Evolutionary conservation across 2,329 filamentous ascomycete genomes (phyloP).

Genomic region (Fusarium tupiense): DNA sequence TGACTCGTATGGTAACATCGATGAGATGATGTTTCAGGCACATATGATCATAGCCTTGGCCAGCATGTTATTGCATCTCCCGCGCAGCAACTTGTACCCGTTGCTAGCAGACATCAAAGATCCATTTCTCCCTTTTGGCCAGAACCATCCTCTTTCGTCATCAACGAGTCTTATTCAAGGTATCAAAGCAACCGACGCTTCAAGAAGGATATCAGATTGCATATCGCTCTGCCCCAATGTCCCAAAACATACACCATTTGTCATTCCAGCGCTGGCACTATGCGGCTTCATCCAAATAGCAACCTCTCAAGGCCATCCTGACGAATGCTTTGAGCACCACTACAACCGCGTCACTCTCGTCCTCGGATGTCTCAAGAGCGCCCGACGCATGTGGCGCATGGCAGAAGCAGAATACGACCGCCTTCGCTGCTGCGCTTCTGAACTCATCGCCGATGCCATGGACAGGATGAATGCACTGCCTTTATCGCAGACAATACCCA

Average conservation of each 20-base stretch:
- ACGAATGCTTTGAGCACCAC: conserved; percentile 38
- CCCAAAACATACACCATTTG: conserved; percentile 34
- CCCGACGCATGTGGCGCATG: conserved; percentile 29
- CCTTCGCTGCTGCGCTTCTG: conserved; percentile 25
- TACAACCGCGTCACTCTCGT: conserved; percentile 34
- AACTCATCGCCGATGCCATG: conserved; percentile 31
- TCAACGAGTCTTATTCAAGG: conserved; percentile 30
- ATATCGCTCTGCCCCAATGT: conserved; percentile 33
- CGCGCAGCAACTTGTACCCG: conserved; percentile 26
- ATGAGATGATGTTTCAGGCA: conserved; percentile 41
- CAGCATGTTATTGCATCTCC: conserved; percentile 35
- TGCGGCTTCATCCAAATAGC: conserved; percentile 37
- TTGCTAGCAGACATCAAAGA: conserved; percentile 19
- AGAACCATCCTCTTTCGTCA: conserved; percentile 13
- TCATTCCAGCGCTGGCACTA: conserved; percentile 27
- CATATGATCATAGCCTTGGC: conserved; percentile 34
- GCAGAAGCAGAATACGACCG: conserved; percentile 34
- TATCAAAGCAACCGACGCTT: conserved; percentile 39
- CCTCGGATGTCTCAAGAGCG: conserved; percentile 25
- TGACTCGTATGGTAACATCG: conserved; percentile 31
- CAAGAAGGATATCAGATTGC: conserved; percentile 33
- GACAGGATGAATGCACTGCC: conserved; percentile 38
- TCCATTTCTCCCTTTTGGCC: conserved; percentile 6
- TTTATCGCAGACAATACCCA: conserved; percentile 7
- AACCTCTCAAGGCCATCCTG: conserved; percentile 28